Percentiles rank a stretch among this genome's conserved stretches.
phyloP scores from a whole-genome alignment of 371 early-diverging fungal genomes.

The Mortierella sp. region DNA sequence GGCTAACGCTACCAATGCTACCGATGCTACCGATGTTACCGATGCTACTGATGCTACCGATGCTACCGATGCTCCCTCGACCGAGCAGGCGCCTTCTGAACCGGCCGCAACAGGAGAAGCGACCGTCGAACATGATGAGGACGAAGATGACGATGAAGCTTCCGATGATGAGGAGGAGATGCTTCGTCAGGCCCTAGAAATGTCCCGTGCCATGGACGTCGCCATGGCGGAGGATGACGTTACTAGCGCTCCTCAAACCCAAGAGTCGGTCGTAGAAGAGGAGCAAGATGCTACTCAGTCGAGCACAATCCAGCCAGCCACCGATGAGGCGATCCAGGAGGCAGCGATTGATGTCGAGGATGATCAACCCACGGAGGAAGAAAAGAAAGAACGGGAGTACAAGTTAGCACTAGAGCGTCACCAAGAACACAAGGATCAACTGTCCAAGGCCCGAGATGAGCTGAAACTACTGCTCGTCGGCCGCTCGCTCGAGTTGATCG shows the following conservation, averaged over 20 bases:
- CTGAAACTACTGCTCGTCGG: conserved; percentile 66
- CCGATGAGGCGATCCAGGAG: background rate
- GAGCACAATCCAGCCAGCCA: background rate
- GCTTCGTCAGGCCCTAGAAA: conserved; percentile 56
- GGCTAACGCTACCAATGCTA: background rate
- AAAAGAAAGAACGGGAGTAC: conserved; percentile 39
- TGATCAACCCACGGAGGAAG: conserved; percentile 26
- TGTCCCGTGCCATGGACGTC: conserved; percentile 52
- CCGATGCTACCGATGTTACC: background rate
- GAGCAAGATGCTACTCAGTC: background rate
- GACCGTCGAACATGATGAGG: conserved; percentile 39
- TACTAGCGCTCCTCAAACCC: conserved; percentile 25
- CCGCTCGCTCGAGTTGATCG: conserved; percentile 71
- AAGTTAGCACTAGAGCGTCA: conserved; percentile 47
- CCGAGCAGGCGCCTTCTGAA: conserved; percentile 10
- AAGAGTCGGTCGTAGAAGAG: conserved; percentile 17
- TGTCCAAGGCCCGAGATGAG: conserved; percentile 63
- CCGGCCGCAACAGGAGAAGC: conserved; percentile 11
- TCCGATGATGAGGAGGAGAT: conserved; percentile 60
- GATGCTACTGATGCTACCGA: background rate
- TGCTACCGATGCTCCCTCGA: background rate
- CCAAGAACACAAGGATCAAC: conserved; percentile 61
- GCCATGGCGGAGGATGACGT: conserved; percentile 20
- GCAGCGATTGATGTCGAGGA: conserved; percentile 17
- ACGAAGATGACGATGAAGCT: conserved; percentile 51